These are phyloP conservation scores for Delphinella strobiligena DNA, from an alignment of 2,329 filamentous ascomycete species.

Conservation along the genomic window DNA sequence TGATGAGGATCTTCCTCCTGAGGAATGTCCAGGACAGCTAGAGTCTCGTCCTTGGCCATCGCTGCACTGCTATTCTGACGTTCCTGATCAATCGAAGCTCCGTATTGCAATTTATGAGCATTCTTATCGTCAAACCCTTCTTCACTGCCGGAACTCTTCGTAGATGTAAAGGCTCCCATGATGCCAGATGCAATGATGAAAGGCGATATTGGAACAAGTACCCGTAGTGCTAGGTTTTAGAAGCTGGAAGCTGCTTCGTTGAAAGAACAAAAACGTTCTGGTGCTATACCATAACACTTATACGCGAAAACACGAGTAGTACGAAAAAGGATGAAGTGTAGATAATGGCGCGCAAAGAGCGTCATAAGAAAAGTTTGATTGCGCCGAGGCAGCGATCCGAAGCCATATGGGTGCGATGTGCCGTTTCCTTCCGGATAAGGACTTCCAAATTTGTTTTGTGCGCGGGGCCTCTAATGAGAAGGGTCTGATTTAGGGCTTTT, in stretches of 20 bases:
- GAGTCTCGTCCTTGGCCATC: neutral
- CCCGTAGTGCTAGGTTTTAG: neutral
- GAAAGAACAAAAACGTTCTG: neutral
- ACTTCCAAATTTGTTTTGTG: neutral
- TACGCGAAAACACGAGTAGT: neutral
- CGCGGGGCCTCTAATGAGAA: too few species aligned
- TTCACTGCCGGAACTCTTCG: neutral
- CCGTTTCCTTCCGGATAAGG: neutral
- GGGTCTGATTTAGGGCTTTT: neutral
- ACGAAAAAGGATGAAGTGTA: neutral
- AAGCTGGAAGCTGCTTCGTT: neutral
- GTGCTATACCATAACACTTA: neutral
- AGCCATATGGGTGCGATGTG: too few species aligned
- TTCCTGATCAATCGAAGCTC: too few species aligned
- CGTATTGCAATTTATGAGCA: too few species aligned
- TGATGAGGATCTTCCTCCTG: neutral
- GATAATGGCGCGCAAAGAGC: neutral
- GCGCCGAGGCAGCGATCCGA: too few species aligned
- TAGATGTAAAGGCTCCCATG: neutral
- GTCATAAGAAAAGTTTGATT: neutral
- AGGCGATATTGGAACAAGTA: too few species aligned
- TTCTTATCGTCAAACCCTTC: neutral
- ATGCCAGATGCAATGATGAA: neutral
- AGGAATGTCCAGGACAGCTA: neutral
- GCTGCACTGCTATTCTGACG: neutral